These are phyloP conservation scores for Talaromyces amestolkiae DNA, from an alignment of 2,329 filamentous ascomycete species.

Conservation along the genomic window DNA sequence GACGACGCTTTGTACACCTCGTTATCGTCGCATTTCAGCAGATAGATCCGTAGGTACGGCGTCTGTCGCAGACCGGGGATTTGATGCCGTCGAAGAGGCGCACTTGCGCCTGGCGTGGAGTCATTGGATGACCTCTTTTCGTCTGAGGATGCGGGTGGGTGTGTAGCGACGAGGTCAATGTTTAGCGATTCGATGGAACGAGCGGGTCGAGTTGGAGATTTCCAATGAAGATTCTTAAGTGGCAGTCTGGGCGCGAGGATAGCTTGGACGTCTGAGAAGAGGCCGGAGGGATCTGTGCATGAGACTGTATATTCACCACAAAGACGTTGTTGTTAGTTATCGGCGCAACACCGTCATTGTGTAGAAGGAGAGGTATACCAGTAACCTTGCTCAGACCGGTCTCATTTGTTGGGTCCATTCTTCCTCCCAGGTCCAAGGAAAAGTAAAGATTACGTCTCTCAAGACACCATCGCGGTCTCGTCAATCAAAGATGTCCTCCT, in stretches of 20 bases:
- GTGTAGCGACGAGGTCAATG: conserved; percentile 75
- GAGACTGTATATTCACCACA: conserved; percentile 63
- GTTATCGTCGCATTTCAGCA: conserved; percentile 92
- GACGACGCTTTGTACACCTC: conserved; percentile 84
- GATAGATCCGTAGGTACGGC: conserved; percentile 85
- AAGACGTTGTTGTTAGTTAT: neutral
- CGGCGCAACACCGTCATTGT: neutral
- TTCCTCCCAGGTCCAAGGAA: conserved; percentile 17
- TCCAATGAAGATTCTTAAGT: conserved; percentile 92
- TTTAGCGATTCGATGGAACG: conserved; percentile 92
- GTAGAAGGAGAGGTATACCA: conserved; percentile 47
- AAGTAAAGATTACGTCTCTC: conserved; percentile 20
- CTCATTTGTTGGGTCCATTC: conserved; percentile 42
- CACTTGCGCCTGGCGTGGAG: conserved; percentile 27
- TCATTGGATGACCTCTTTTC: conserved; percentile 39
- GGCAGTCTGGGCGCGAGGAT: conserved; percentile 77
- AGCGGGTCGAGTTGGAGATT: conserved; percentile 84
- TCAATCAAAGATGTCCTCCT: neutral
- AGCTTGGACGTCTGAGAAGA: conserved; percentile 78
- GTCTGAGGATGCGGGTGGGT: conserved; percentile 30
- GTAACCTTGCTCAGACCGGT: conserved; percentile 71
- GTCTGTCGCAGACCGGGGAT: conserved; percentile 91
- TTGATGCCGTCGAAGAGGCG: conserved; percentile 71
- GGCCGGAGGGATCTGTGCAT: conserved; percentile 88
- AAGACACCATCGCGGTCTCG: conserved; percentile 30